These are phyloP conservation scores for Trichoderma parareesei DNA, from an alignment of 495 filamentous ascomycete genomes.

Conservation along the genomic window DNA sequence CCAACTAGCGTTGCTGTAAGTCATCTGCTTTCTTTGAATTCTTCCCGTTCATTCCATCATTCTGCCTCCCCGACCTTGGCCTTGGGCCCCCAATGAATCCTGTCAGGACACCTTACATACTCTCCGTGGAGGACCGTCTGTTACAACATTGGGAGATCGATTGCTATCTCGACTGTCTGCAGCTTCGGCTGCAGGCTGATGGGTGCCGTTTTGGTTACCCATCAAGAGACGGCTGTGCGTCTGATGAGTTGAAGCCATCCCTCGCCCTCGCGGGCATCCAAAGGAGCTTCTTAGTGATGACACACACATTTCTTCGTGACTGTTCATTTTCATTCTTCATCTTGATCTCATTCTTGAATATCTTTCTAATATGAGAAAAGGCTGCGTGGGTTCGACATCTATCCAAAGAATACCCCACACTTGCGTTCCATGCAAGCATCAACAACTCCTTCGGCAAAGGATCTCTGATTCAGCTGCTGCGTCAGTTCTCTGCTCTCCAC, in stretches of 20 bases:
- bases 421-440: constrained; percentile 87
- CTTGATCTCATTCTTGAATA: background rate
- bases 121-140: constrained; percentile 71
- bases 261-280: constrained; percentile 31
- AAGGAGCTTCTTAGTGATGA: constrained; percentile 97
- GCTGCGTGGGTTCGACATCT: constrained; percentile 76
- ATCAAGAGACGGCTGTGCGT: constrained; percentile 57
- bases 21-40: constrained; percentile 24
- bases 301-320: constrained; percentile 65
- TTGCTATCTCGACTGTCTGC: constrained; percentile 47
- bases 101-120: constrained; percentile 83
- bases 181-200: constrained; percentile 53
- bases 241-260: constrained; percentile 80
- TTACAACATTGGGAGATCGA: constrained; percentile 98
- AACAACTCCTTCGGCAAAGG: constrained; percentile 89
- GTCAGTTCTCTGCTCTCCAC: constrained; percentile 92
- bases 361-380: constrained; percentile 33
- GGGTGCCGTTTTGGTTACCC: constrained; percentile 80
- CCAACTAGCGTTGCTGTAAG: constrained; percentile 90
- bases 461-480: constrained; percentile 64
- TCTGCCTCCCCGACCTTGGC: constrained; percentile 13
- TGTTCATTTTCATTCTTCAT: constrained; percentile 12
- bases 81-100: constrained; percentile 55
- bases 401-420: constrained; percentile 81
- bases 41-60: constrained; percentile 14